These are phyloP conservation scores for Neurospora sp. DNA, from an alignment of 495 filamentous ascomycete genomes.

Conservation along the genomic window DNA sequence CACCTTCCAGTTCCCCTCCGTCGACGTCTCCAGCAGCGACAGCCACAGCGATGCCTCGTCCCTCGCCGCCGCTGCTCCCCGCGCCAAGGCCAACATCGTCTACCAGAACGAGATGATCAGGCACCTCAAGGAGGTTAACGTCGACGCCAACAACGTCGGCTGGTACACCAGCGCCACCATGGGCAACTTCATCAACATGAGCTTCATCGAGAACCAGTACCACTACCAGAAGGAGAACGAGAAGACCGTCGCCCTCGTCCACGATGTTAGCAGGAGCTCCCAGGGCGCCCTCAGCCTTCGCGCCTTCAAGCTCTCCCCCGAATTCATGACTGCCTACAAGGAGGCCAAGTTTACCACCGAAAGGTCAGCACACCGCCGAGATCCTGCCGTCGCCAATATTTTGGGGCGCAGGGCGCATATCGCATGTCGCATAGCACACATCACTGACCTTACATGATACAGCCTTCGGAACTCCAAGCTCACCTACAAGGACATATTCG, in stretches of 20 bases:
- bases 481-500: constrained; percentile 86
- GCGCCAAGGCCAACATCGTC: constrained; percentile 74
- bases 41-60: constrained; percentile 71
- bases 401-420: background rate
- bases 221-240: constrained; percentile 96
- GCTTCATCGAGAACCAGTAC: constrained; percentile 96
- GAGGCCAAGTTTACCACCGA: constrained; percentile 96
- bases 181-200: constrained; percentile 92
- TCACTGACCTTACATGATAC: constrained; percentile 21
- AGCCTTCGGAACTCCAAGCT: constrained; percentile 87
- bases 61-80: constrained; percentile 76
- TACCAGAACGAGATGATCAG: constrained; percentile 98
- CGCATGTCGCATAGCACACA: background rate
- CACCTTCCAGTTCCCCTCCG: constrained; percentile 84
- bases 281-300: constrained; percentile 84
- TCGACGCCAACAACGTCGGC: constrained; percentile 94
- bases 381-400: background rate
- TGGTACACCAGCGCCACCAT: constrained; percentile 99
- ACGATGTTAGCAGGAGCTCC: constrained; percentile 88
- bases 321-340: constrained; percentile 88
- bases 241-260: constrained; percentile 83
- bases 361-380: constrained; percentile 46
- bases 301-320: constrained; percentile 78
- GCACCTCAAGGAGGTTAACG: constrained; percentile 91
- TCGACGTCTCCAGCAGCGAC: constrained; percentile 61